Evolutionary conservation across 202 grass and related monocot genomes (phyloP).

Genomic region (Setaria viridis): DNA sequence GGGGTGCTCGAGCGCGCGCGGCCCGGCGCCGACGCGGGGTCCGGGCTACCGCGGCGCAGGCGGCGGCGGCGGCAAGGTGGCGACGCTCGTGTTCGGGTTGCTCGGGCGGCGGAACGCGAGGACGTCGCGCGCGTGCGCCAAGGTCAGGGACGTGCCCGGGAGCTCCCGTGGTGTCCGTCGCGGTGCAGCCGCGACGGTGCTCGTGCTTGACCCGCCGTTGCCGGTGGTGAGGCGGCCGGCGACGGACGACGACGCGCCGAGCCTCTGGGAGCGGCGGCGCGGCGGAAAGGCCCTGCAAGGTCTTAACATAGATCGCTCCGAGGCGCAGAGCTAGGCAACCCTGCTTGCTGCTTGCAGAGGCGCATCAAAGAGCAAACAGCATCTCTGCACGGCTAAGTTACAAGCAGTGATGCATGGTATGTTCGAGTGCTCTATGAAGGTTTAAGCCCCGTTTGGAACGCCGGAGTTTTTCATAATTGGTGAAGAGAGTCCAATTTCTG

Average conservation of each 20-base stretch:
- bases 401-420: neutral
- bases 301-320: slow-evolving; percentile 30
- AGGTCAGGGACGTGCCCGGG: slow-evolving; percentile 49
- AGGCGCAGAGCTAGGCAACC: neutral
- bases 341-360: neutral
- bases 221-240: slow-evolving; percentile 38
- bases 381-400: neutral
- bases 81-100: slow-evolving; percentile 29
- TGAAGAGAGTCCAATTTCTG: neutral
- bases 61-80: slow-evolving; percentile 19
- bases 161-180: neutral
- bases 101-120: slow-evolving; percentile 38
- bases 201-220: slow-evolving; percentile 42
- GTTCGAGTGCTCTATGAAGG: too few species aligned
- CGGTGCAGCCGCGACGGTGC: neutral
- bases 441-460: neutral
- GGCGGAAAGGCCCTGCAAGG: slow-evolving; percentile 33
- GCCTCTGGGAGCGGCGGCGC: slow-evolving; percentile 61
- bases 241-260: slow-evolving; percentile 1
- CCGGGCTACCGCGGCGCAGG: neutral
- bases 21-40: neutral
- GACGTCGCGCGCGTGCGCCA: slow-evolving; percentile 36
- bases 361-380: neutral
- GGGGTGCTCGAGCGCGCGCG: slow-evolving; percentile 5
- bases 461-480: neutral